These are phyloP conservation scores for Pseudogymnoascus sp. DNA, from an alignment of 2,329 filamentous ascomycete genomes.

Conservation along the genomic window DNA sequence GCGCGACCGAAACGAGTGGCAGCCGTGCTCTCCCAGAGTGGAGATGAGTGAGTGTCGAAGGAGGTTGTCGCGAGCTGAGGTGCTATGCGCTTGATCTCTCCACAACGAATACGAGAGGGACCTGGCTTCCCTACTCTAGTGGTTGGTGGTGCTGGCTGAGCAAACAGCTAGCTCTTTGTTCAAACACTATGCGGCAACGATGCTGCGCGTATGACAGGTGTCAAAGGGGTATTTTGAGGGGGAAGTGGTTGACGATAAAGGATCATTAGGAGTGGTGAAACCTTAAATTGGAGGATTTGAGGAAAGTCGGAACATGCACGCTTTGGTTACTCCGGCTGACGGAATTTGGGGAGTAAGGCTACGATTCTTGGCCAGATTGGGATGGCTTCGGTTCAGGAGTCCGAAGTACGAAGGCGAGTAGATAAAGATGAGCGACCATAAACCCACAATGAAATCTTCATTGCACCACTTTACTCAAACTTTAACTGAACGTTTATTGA, in stretches of 20 bases:
- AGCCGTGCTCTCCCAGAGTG: constrained; percentile 5
- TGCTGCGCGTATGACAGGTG: background rate
- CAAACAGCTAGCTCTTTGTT: constrained; percentile 5
- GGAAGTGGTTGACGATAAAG: background rate
- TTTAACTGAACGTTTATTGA: background rate
- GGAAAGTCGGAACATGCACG: constrained; percentile 1
- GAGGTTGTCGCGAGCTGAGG: background rate
- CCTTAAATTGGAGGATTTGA: constrained; percentile 3
- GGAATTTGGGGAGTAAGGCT: background rate
- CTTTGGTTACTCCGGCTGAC: background rate
- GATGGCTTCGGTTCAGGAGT: background rate
- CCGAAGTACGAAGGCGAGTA: background rate
- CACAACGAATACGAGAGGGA: background rate
- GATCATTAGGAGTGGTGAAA: background rate
- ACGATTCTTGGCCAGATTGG: constrained; percentile 3
- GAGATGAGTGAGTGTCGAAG: background rate
- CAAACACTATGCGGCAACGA: constrained; percentile 1
- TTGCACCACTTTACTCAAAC: background rate
- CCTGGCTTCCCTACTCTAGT: background rate
- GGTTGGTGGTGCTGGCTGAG: background rate
- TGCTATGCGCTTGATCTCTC: constrained; percentile 1
- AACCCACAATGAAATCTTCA: background rate
- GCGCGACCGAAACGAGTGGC: constrained; percentile 12
- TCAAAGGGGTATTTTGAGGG: background rate
- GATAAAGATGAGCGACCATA: background rate